These are phyloP conservation scores for Tetrahymena elliotti DNA, from an alignment of 73 alveolate genomes.

Conservation along the genomic window DNA sequence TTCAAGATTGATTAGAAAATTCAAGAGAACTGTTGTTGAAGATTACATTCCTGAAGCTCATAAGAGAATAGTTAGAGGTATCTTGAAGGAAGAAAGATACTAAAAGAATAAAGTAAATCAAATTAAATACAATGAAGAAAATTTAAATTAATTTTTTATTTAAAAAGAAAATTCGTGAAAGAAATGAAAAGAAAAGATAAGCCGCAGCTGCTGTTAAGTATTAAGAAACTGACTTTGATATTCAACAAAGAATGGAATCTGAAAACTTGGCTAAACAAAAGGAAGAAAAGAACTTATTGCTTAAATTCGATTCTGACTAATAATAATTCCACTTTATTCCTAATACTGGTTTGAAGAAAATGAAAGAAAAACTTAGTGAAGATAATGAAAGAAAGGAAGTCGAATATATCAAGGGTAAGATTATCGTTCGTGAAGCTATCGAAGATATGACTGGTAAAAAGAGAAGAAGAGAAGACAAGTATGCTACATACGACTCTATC, in stretches of 20 bases:
- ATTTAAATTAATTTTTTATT: neutral
- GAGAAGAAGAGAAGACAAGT: conserved; percentile 21
- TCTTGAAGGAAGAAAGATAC: conserved; percentile 6
- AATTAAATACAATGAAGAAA: neutral
- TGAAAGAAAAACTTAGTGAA: neutral
- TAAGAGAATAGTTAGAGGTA: conserved; percentile 11
- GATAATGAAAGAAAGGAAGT: conserved; percentile 2
- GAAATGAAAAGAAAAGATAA: conserved; percentile 1
- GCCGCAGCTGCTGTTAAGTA: conserved; percentile 3
- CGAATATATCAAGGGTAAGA: conserved; percentile 30
- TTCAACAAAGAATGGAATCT: neutral
- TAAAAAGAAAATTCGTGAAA: neutral
- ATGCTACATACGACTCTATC: neutral
- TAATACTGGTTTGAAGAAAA: neutral
- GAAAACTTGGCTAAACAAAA: conserved; percentile 16
- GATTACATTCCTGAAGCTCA: conserved; percentile 15
- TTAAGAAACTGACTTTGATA: neutral
- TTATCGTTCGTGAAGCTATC: conserved; percentile 14
- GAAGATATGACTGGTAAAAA: conserved; percentile 19
- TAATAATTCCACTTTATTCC: conserved; percentile 28
- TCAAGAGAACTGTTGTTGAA: neutral
- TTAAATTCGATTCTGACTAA: conserved; percentile 17
- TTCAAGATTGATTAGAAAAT: conserved; percentile 5
- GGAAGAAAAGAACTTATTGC: conserved; percentile 16
- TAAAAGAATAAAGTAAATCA: conserved; percentile 8